Evolutionary conservation across 768 basidiomycete genomes (phyloP).

Genomic region (Calocera cornea): DNA sequence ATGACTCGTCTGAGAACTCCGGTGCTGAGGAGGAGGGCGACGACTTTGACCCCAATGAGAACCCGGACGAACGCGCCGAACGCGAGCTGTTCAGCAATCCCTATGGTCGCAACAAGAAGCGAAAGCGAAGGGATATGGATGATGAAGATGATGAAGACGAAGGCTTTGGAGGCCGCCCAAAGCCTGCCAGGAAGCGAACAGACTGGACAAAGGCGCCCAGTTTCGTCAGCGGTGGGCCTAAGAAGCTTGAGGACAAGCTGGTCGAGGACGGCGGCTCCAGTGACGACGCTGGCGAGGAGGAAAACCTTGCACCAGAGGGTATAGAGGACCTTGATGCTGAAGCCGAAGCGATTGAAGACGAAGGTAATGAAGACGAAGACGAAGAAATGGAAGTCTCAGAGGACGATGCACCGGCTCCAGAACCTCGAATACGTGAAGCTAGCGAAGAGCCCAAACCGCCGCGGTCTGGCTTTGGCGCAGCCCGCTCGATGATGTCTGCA

Average conservation of each 20-base stretch:
- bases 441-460: slow-evolving; percentile 31
- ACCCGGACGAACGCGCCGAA: slow-evolving; percentile 53
- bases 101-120: slow-evolving; percentile 54
- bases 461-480: slow-evolving; percentile 28
- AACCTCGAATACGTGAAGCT: slow-evolving; percentile 41
- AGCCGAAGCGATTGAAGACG: slow-evolving; percentile 24
- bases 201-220: slow-evolving; percentile 69
- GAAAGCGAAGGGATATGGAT: slow-evolving; percentile 49
- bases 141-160: slow-evolving; percentile 54
- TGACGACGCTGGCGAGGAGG: slow-evolving; percentile 10
- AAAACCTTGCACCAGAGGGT: slow-evolving; percentile 19
- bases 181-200: slow-evolving; percentile 27
- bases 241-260: slow-evolving; percentile 20
- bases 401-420: slow-evolving; percentile 28
- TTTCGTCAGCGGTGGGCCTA: slow-evolving; percentile 41
- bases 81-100: slow-evolving; percentile 65
- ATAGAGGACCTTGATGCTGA: slow-evolving; percentile 28
- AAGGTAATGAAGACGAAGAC: slow-evolving; percentile 14
- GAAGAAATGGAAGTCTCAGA: slow-evolving; percentile 23
- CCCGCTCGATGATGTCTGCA: not conserved
- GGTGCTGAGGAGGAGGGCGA: slow-evolving; percentile 36
- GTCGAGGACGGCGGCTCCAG: slow-evolving; percentile 16
- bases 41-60: slow-evolving; percentile 35
- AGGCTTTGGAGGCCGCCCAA: slow-evolving; percentile 18
- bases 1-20: slow-evolving; percentile 50